Conservation (phyloP, 148 eudicot genomes). For the Hydrangea macrophylla region DNA sequence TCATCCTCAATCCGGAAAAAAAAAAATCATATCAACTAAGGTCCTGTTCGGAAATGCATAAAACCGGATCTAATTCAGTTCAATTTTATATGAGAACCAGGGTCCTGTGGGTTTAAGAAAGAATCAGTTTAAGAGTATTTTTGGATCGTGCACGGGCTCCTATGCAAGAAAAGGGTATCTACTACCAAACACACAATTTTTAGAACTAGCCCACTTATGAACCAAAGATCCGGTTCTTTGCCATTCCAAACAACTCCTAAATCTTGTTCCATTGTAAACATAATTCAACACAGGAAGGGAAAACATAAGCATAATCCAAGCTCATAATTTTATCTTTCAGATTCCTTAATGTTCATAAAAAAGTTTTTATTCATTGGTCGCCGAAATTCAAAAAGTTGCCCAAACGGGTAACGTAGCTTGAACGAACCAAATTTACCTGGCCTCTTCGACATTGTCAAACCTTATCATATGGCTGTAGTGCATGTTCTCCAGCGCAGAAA, state of each 20-base stretch:
- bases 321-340: background rate
- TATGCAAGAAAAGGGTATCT: no score
- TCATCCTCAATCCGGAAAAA: background rate
- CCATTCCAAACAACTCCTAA: background rate
- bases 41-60: no score
- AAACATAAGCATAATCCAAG: background rate
- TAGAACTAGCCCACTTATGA: no score
- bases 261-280: background rate
- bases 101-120: no score
- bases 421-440: conserved; percentile 49
- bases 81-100: no score
- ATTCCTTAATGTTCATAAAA: background rate
- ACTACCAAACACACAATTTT: no score
- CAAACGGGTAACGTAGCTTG: background rate
- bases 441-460: conserved; percentile 80
- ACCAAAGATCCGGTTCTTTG: no score
- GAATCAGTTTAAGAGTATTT: no score
- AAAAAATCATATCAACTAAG: no score
- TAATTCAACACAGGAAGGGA: background rate
- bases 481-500: conserved; percentile 88
- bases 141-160: no score
- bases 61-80: no score
- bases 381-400: background rate
- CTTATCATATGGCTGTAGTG: conserved; percentile 93
- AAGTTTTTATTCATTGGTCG: background rate